Conservation (phyloP, 31 red algal genomes). For the Endocladia muricata region DNA sequence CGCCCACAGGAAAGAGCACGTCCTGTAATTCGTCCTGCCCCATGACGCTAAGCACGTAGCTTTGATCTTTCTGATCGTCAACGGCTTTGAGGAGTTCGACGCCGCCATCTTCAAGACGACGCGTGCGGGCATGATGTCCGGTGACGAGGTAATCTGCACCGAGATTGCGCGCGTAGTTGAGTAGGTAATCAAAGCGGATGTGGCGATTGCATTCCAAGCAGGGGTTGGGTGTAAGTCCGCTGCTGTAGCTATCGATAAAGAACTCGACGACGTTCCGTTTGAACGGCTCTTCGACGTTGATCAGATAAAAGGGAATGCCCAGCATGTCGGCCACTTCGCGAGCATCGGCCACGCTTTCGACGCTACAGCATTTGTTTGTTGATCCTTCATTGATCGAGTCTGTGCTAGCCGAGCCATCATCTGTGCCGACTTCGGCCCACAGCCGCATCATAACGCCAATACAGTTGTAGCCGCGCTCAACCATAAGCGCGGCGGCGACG, state of each 20-base stretch:
- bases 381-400: background rate
- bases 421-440: background rate
- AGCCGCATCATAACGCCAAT: conserved; percentile 20
- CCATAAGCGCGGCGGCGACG: background rate
- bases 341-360: background rate
- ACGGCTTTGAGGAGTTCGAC: background rate
- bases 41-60: conserved; percentile 5
- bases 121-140: conserved; percentile 12
- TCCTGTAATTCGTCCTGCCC: background rate
- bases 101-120: background rate
- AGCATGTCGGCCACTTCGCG: conserved; percentile 6
- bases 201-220: conserved; percentile 13
- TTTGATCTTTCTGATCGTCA: conserved; percentile 15
- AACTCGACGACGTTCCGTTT: background rate
- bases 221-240: conserved; percentile 22
- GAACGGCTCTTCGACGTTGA: conserved; percentile 3
- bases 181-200: background rate
- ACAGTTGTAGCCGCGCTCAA: conserved; percentile 4
- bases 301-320: background rate
- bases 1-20: background rate
- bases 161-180: background rate
- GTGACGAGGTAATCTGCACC: conserved; percentile 3
- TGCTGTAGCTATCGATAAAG: conserved; percentile 6
- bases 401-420: too few species aligned
- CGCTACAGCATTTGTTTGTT: background rate